A percentile compares a stretch with the other conserved stretches of the same genome.
Evolutionary conservation across 768 basidiomycete genomes (phyloP).

Genomic region (Terana coerulea): DNA sequence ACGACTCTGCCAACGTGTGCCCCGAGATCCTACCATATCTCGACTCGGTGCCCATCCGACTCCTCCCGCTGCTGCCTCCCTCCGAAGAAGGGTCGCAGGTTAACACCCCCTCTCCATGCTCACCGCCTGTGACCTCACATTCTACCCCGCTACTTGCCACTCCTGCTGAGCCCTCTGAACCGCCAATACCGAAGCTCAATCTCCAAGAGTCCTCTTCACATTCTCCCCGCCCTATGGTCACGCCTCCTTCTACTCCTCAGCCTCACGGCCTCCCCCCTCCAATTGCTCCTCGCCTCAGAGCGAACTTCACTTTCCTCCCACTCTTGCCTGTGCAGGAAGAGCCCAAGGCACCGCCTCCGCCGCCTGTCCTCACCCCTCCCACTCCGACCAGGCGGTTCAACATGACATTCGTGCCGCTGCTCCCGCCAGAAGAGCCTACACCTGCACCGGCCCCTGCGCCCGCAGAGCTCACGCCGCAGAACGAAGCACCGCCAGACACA

Average conservation of each 20-base stretch:
- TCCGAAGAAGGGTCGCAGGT: neutral
- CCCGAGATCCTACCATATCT: constrained; percentile 29
- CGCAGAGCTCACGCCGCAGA: constrained; percentile 4
- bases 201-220: constrained; percentile 1
- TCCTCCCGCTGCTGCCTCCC: constrained; percentile 48
- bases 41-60: constrained; percentile 53
- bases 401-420: constrained; percentile 16
- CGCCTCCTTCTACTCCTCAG: neutral
- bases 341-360: neutral
- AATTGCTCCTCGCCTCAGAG: constrained; percentile 6
- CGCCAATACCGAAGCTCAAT: constrained; percentile 1
- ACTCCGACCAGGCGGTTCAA: constrained; percentile 9
- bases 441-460: neutral
- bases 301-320: constrained; percentile 22
- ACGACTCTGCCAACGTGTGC: constrained; percentile 16
- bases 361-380: neutral
- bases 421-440: constrained; percentile 9
- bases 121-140: neutral
- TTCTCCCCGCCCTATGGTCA: neutral
- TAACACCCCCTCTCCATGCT: neutral
- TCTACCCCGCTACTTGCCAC: neutral
- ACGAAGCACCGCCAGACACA: constrained; percentile 7
- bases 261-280: neutral
- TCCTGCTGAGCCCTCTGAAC: neutral
- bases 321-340: constrained; percentile 23